Base-by-base conservation (phyloP, 352 stramenopile species). In the Pseudoperonospora humuli region DNA sequence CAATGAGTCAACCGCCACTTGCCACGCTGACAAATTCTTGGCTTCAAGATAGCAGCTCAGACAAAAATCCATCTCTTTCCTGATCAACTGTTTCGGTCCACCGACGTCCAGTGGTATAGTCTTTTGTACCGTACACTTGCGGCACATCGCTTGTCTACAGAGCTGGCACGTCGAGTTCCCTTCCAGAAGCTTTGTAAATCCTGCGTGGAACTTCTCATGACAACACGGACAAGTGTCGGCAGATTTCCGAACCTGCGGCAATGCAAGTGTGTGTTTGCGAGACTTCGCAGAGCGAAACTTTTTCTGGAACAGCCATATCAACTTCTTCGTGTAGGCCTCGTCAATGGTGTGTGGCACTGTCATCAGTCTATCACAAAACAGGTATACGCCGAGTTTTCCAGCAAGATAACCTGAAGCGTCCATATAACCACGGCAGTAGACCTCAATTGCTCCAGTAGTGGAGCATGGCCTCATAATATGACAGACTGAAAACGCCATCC, bases 51-150 rank as follows among this genome's bases (percentile, higher is more conserved):
- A 63, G 55, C 74, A 86, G 18, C 38, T 48, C 18, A 72, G 36
- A 39, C 74, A 84, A 39, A 82, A 86, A 26, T 62, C 43, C 20
- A 81, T 38, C 17, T 40, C 13, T 14, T 63, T 64, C 25, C 55
- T 54, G 5, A 57, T 53, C 20, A 50, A 18, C 3, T 70, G 13
- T 13, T 43, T n/a, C n/a, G n/a, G 19, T 4, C 43, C 33, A 29
- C 7, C 29, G 5, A 43, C 33, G 10, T 55, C 39, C 17, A 71
- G 11, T 5, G 50, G 43, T 7, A 65, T 9, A 1, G 54, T 48
- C 51, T 77, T 79, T 52, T 57, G 55, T 7, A 79, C 67, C 0
- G 57, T 54, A 40, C 70, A 83, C 48, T 70, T 74, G 24, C 39
- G 35, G 44, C 67, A 83, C 38, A 55, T 49, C 5, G 40, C 50